Base-by-base conservation (phyloP, 352 stramenopile genomes). In the Phytophthora citricola region DNA sequence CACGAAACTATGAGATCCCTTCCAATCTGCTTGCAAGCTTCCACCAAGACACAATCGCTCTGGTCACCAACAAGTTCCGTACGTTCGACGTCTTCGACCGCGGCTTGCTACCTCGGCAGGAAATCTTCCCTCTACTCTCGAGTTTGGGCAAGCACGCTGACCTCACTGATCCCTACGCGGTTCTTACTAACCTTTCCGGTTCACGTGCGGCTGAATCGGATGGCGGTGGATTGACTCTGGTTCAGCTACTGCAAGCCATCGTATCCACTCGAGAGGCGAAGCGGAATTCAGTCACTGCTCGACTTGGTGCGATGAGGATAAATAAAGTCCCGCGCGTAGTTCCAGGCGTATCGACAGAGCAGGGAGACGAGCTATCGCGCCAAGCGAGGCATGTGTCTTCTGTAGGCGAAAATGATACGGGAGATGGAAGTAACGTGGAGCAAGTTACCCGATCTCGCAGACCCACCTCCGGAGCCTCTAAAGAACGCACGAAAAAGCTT, bases 51-150 rank as follows among this genome's bases (percentile, higher is more conserved):
- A 78, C 66, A 9, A 31, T 87, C 10, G 40, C 27, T 2, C 44
- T 73, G 11, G 52, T 84, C 27, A 63, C 63, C 2, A 71, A 66
- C 12, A 73, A 72, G 20, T 87, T 83, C 49, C 69, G 46, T 6
- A 69, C 70, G 24, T 87, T 87, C 44, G 75, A 83, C 40, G 69
- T 84, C n/a, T 75, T 79, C 17, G 71, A 87, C 27, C 47, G 47
- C 4, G 78, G 78, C 8, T 38, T 63, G 4, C 41, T 87, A 11
- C 70, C 73, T 0, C 66, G 73, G 1, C 64, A 79, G 20, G 78
- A 87, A 41, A 11, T 84, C 17, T 83, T 81, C 41, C 48, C 75
- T 12, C 20, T 87, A 10, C 61, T 87, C 2, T 74, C 73, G 3
- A 61, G 73, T 7, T 46, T 87, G 49, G 73, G 67, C 9, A 73